phyloP scores from a whole-genome alignment of 2,329 filamentous ascomycete species.

The Fusarium goolgardi region DNA sequence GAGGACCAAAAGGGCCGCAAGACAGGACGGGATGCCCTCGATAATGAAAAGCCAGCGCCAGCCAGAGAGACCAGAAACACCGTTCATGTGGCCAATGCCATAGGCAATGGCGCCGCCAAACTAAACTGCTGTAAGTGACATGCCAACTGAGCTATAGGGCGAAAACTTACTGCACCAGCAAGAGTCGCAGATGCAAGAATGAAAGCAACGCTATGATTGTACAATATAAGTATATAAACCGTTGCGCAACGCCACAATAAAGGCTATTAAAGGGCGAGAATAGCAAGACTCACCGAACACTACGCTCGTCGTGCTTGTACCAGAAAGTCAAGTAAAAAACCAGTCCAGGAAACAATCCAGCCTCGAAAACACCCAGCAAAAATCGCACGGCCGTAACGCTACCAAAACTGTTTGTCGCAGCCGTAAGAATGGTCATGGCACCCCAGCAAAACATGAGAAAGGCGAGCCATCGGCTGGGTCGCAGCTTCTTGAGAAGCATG shows the following conservation, averaged over 20 bases:
- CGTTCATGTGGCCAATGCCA: slow-evolving; percentile 77
- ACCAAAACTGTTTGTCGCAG: slow-evolving; percentile 70
- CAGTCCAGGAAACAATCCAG: slow-evolving; percentile 71
- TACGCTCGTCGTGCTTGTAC: slow-evolving; percentile 77
- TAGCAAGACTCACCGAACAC: slow-evolving; percentile 58
- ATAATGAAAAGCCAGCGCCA: slow-evolving; percentile 77
- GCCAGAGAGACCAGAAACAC: slow-evolving; percentile 67
- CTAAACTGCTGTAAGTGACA: slow-evolving; percentile 31
- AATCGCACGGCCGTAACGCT: slow-evolving; percentile 75
- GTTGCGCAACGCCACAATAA: slow-evolving; percentile 8
- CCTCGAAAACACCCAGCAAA: slow-evolving; percentile 75
- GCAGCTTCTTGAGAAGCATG: slow-evolving; percentile 72
- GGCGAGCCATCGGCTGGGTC: slow-evolving; percentile 71
- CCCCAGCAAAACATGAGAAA: slow-evolving; percentile 77
- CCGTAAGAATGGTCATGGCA: slow-evolving; percentile 73
- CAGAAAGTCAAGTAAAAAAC: slow-evolving; percentile 78
- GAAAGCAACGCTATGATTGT: slow-evolving; percentile 67
- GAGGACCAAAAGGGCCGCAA: slow-evolving; percentile 71
- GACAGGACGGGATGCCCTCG: slow-evolving; percentile 72
- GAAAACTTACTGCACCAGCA: slow-evolving; percentile 66
- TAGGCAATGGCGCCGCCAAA: slow-evolving; percentile 80
- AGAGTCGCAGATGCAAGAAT: slow-evolving; percentile 76
- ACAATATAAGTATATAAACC: slow-evolving; percentile 22
- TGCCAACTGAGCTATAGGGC: too few relatives aligned
- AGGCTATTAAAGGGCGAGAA: not conserved